Percentiles rank a stretch among this genome's conserved stretches.
These are phyloP conservation scores for Thermothelomyces thermophilus DNA, from an alignment of 2,329 filamentous ascomycete species.

Conservation along the genomic window DNA sequence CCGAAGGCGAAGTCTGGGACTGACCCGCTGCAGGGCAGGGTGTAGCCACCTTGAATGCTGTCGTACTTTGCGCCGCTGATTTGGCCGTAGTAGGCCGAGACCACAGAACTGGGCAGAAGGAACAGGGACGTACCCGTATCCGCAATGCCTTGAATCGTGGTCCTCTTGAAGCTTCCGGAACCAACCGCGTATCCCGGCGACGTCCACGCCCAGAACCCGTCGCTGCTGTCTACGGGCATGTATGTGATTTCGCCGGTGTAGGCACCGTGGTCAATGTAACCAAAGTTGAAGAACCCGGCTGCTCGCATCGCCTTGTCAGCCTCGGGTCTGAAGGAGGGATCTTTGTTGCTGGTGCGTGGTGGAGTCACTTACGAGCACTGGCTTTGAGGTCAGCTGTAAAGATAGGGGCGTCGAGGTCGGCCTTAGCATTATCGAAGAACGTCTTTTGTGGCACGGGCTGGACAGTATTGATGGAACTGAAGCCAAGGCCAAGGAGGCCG, in stretches of 20 bases:
- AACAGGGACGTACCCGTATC: conserved; percentile 57
- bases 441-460: conserved; percentile 36
- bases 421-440: conserved; percentile 35
- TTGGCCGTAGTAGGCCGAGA: conserved; percentile 44
- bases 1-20: conserved; percentile 46
- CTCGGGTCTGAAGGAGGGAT: background rate
- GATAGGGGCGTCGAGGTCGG: conserved; percentile 26
- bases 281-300: conserved; percentile 33
- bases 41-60: conserved; percentile 39
- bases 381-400: conserved; percentile 32
- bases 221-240: conserved; percentile 43
- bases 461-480: conserved; percentile 39
- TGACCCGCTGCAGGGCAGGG: conserved; percentile 43
- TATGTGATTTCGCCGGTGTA: conserved; percentile 55
- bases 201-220: conserved; percentile 60
- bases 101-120: conserved; percentile 42
- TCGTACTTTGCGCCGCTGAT: conserved; percentile 39
- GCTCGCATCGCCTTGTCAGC: conserved; percentile 1
- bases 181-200: conserved; percentile 32
- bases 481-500: conserved; percentile 40
- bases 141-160: conserved; percentile 39
- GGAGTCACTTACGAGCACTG: conserved; percentile 27
- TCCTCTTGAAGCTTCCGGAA: conserved; percentile 26
- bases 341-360: background rate
- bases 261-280: conserved; percentile 47